Percentiles rank a stretch among this genome's conserved stretches.
Conservation (phyloP, 2,329 filamentous ascomycete genomes). For the Trichothecium roseum region DNA sequence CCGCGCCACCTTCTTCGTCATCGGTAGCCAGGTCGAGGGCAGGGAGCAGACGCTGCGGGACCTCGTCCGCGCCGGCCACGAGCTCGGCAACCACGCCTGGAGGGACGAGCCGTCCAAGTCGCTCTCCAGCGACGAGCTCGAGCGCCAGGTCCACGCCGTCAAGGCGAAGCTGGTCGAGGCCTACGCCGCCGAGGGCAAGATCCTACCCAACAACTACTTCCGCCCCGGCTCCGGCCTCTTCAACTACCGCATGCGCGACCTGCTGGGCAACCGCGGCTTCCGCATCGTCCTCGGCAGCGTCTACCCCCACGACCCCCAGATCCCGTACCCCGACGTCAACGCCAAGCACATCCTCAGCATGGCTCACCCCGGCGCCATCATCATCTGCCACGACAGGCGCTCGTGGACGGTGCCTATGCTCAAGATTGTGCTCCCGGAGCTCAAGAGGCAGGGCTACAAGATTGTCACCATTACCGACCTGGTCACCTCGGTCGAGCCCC, state of each 20-base stretch:
- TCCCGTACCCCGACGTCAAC: constrained; percentile 59
- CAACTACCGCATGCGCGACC: constrained; percentile 54
- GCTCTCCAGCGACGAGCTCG: constrained; percentile 48
- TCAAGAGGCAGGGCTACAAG: constrained; percentile 58
- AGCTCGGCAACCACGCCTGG: constrained; percentile 85
- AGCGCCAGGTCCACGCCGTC: constrained; percentile 53
- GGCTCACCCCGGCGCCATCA: constrained; percentile 64
- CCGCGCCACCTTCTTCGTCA: constrained; percentile 79
- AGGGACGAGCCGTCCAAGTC: constrained; percentile 65
- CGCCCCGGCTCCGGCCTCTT: constrained; percentile 81
- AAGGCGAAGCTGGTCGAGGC: constrained; percentile 47
- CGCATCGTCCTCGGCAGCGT: constrained; percentile 70
- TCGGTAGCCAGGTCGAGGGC: constrained; percentile 62
- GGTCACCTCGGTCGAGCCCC: constrained; percentile 29
- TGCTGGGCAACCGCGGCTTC: constrained; percentile 54
- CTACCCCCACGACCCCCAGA: constrained; percentile 88
- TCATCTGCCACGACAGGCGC: constrained; percentile 78
- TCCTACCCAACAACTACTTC: constrained; percentile 56
- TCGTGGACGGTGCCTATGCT: constrained; percentile 80
- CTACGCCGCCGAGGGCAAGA: constrained; percentile 35
- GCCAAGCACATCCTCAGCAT: constrained; percentile 72
- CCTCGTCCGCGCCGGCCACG: constrained; percentile 52
- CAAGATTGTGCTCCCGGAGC: constrained; percentile 57
- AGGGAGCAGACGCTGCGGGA: constrained; percentile 43
- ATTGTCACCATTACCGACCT: constrained; percentile 64